A percentile compares a stretch with the other conserved stretches of the same genome.
These are phyloP conservation scores for Globisporangium perplexum DNA, from an alignment of 352 stramenopile species.

Conservation along the genomic window DNA sequence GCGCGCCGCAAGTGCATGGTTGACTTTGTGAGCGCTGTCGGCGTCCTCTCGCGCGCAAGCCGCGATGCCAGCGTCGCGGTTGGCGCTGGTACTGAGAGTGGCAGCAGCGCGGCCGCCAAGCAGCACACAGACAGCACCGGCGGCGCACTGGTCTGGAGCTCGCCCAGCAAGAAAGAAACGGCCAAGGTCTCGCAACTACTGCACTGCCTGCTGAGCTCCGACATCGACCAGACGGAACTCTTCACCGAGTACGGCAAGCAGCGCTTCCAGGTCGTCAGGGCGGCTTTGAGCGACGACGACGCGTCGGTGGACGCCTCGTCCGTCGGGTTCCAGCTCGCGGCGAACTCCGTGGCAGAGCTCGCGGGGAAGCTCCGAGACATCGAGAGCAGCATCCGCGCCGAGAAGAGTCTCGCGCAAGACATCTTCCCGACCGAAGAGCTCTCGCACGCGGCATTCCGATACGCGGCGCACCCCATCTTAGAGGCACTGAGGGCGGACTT, in stretches of 20 bases:
- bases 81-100: neutral
- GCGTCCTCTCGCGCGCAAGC: slow-evolving; percentile 45
- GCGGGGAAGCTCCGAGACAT: slow-evolving; percentile 37
- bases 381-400: slow-evolving; percentile 43
- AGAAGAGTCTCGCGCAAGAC: slow-evolving; percentile 42
- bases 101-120: neutral
- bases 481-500: slow-evolving; percentile 49
- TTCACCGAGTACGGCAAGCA: slow-evolving; percentile 63
- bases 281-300: slow-evolving; percentile 37
- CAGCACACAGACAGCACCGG: neutral
- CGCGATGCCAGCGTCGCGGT: slow-evolving; percentile 14
- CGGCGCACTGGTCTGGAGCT: slow-evolving; percentile 25
- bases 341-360: slow-evolving; percentile 26
- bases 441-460: slow-evolving; percentile 51
- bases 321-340: slow-evolving; percentile 29
- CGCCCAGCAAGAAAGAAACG: slow-evolving; percentile 47
- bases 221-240: slow-evolving; percentile 42
- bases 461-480: slow-evolving; percentile 43
- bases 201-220: slow-evolving; percentile 49
- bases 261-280: slow-evolving; percentile 54
- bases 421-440: slow-evolving; percentile 66
- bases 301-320: slow-evolving; percentile 9
- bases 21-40: slow-evolving; percentile 69
- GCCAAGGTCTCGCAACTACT: slow-evolving; percentile 54
- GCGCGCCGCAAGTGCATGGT: slow-evolving; percentile 56